Percentiles rank a stretch among this genome's conserved stretches.
These are phyloP conservation scores for Capsicum chinense DNA, from an alignment of 257 asterid species.

Conservation along the genomic window DNA sequence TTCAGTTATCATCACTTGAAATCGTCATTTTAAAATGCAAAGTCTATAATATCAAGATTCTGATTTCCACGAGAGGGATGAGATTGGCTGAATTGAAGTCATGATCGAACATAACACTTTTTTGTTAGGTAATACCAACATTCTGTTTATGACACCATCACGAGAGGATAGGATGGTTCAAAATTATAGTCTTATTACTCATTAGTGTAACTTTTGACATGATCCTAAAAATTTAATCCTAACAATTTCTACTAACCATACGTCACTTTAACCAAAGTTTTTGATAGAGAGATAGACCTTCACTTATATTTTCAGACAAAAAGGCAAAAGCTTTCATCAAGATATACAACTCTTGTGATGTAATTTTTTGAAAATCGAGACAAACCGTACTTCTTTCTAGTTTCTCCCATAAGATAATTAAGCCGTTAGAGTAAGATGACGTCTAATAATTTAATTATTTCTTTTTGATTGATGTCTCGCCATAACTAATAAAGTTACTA, in stretches of 20 bases:
- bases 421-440: conserved; percentile 1
- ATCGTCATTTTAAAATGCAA: neutral
- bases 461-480: too few species aligned
- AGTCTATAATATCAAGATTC: neutral
- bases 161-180: rapidly evolving
- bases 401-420: neutral
- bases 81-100: rapidly evolving
- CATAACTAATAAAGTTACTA: too few species aligned
- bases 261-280: neutral
- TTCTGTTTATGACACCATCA: neutral
- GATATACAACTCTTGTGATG: neutral
- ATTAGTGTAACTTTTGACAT: too few species aligned
- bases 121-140: neutral
- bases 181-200: rapidly evolving
- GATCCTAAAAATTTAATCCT: too few species aligned
- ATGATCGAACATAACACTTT: neutral
- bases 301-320: neutral
- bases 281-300: neutral
- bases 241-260: neutral
- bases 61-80: neutral
- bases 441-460: neutral
- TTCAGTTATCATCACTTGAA: neutral
- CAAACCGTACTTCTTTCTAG: neutral
- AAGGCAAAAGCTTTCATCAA: neutral
- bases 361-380: neutral